Evolutionary conservation across 1,284 basidiomycete species (phyloP).

Genomic region (Meripilus lineatus): DNA sequence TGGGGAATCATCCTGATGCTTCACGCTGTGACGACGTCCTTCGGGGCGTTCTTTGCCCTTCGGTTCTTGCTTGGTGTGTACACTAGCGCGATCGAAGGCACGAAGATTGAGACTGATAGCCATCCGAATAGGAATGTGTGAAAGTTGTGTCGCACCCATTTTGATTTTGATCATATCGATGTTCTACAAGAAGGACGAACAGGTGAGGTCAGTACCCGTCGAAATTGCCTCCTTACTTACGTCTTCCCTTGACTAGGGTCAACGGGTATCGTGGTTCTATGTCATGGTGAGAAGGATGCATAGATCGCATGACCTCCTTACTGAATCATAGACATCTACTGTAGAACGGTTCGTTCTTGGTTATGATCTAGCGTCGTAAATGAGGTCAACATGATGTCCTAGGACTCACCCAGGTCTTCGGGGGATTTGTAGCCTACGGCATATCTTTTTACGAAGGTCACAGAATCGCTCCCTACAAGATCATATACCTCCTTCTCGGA

Average conservation of each 20-base stretch:
- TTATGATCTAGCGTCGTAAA: too few species aligned
- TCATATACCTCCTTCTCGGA: conserved; percentile 59
- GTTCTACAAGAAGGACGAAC: conserved; percentile 70
- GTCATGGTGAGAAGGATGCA: conserved; percentile 47
- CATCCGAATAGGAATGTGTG: conserved; percentile 49
- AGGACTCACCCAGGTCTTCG: conserved; percentile 60
- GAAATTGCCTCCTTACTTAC: conserved; percentile 3
- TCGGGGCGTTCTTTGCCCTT: conserved; percentile 57
- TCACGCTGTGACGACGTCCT: conserved; percentile 51
- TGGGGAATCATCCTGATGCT: conserved; percentile 63
- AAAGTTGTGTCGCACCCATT: conserved; percentile 59
- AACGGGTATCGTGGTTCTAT: conserved; percentile 63
- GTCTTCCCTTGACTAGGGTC: too few species aligned
- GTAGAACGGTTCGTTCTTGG: too few species aligned
- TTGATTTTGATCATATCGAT: conserved; percentile 61
- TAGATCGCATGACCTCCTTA: background rate
- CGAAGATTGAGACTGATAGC: background rate
- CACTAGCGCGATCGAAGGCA: background rate
- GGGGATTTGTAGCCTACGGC: conserved; percentile 65
- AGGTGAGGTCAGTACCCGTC: too few species aligned
- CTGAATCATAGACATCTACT: too few species aligned
- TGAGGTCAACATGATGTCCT: too few species aligned
- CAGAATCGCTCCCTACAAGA: conserved; percentile 49
- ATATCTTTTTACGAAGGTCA: conserved; percentile 52
- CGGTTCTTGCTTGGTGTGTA: conserved; percentile 53